phyloP scores from a whole-genome alignment of 768 basidiomycete genomes.

The Leccinum uliginosum region DNA sequence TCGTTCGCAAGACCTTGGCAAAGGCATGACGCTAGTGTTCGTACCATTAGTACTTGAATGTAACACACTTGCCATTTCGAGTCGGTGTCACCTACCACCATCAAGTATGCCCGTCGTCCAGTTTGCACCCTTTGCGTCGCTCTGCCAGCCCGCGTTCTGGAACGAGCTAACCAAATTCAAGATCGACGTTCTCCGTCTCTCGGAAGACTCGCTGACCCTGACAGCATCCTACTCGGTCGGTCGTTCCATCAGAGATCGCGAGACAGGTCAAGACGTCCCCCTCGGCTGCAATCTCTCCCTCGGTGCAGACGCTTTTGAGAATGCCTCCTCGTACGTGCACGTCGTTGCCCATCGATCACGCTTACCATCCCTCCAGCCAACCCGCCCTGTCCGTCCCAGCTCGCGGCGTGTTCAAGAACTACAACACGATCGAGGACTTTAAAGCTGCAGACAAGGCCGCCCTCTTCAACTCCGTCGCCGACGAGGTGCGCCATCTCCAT shows the following conservation, averaged over 20 bases:
- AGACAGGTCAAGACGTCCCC: conserved; percentile 68
- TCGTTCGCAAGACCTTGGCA: conserved; percentile 63
- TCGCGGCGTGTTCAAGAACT: conserved; percentile 81
- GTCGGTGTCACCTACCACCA: neutral
- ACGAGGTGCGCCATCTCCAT: conserved; percentile 45
- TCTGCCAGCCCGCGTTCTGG: conserved; percentile 91
- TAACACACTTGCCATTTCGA: conserved; percentile 6
- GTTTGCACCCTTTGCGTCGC: conserved; percentile 83
- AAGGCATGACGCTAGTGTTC: conserved; percentile 35
- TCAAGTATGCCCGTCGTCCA: conserved; percentile 58
- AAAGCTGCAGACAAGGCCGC: conserved; percentile 82
- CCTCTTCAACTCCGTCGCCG: conserved; percentile 71
- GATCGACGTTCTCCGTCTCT: conserved; percentile 84
- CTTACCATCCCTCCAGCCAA: conserved; percentile 30
- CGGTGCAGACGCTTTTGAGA: conserved; percentile 60
- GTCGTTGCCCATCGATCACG: conserved; percentile 4
- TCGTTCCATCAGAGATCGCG: conserved; percentile 67
- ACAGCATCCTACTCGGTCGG: conserved; percentile 68
- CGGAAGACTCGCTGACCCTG: conserved; percentile 64
- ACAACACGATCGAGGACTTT: conserved; percentile 97
- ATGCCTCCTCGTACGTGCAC: conserved; percentile 40
- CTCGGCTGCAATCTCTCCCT: conserved; percentile 66
- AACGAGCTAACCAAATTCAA: conserved; percentile 84
- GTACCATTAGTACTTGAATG: neutral
- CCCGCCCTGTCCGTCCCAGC: conserved; percentile 49